A percentile compares a stretch with the other conserved stretches of the same genome.
Conservation (phyloP, 768 basidiomycete genomes). For the Cystoderma amianthinum region DNA sequence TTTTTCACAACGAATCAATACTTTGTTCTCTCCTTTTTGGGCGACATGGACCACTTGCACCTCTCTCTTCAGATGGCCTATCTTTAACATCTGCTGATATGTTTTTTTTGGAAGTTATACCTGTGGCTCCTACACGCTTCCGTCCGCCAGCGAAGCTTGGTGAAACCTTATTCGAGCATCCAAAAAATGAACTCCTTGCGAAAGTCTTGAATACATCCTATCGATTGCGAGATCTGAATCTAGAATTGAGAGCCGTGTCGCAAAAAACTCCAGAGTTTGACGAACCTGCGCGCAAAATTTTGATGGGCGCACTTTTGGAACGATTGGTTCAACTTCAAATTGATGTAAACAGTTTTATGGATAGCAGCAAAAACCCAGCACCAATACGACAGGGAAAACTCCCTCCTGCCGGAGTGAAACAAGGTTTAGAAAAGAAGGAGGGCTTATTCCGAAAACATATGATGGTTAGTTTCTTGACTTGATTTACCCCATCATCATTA, state of each 20-base stretch:
- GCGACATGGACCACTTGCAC: slow-evolving; percentile 81
- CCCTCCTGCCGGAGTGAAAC: slow-evolving; percentile 92
- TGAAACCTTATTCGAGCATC: slow-evolving; percentile 91
- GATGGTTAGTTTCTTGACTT: slow-evolving; percentile 64
- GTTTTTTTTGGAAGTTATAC: slow-evolving; percentile 93
- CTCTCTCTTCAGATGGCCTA: slow-evolving; percentile 49
- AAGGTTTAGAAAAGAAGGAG: slow-evolving; percentile 97
- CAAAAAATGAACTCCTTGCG: slow-evolving; percentile 87
- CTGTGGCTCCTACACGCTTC: slow-evolving; percentile 93
- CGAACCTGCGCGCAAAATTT: slow-evolving; percentile 39
- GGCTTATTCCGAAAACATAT: slow-evolving; percentile 97
- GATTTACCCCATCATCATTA: background rate
- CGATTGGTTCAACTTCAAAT: slow-evolving; percentile 84
- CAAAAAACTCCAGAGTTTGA: slow-evolving; percentile 51
- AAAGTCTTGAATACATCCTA: slow-evolving; percentile 78
- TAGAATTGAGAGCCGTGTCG: slow-evolving; percentile 53
- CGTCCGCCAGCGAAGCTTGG: slow-evolving; percentile 90
- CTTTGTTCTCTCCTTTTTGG: slow-evolving; percentile 88
- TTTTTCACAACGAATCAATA: slow-evolving; percentile 79
- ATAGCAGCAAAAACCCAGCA: slow-evolving; percentile 90
- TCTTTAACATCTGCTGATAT: slow-evolving; percentile 82
- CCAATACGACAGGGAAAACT: slow-evolving; percentile 82
- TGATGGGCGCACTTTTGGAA: slow-evolving; percentile 70
- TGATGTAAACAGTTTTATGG: slow-evolving; percentile 96
- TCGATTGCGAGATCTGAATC: slow-evolving; percentile 70